These are phyloP conservation scores for Zymoseptoria ardabiliae DNA, from an alignment of 2,329 filamentous ascomycete species.

Conservation along the genomic window DNA sequence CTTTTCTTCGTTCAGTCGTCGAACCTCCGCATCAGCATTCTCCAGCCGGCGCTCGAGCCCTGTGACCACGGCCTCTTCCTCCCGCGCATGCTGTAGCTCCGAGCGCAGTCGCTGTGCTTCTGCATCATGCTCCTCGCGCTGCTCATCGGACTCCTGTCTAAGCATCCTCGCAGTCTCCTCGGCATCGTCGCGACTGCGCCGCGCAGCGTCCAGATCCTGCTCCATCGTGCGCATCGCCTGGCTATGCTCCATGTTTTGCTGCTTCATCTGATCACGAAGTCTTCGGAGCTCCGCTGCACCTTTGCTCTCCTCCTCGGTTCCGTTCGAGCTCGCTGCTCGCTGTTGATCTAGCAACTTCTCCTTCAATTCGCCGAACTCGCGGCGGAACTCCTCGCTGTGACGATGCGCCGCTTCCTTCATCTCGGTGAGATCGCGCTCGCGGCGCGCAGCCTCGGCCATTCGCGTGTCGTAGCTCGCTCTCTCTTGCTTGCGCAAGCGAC, in stretches of 20 bases:
- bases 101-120: slow-evolving; percentile 17
- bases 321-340: slow-evolving; percentile 5
- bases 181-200: slow-evolving; percentile 15
- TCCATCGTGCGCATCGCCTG: slow-evolving; percentile 13
- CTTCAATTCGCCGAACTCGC: slow-evolving; percentile 18
- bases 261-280: slow-evolving; percentile 15
- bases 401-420: slow-evolving; percentile 20
- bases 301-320: slow-evolving; percentile 5
- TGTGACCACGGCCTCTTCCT: slow-evolving; percentile 12
- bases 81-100: slow-evolving; percentile 15
- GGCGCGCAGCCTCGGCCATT: slow-evolving; percentile 14
- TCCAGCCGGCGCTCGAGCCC: slow-evolving; percentile 18
- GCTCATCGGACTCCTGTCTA: slow-evolving; percentile 20
- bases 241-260: slow-evolving; percentile 9
- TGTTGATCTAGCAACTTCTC: slow-evolving; percentile 12
- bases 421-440: slow-evolving; percentile 18
- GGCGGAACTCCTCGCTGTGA: slow-evolving; percentile 18
- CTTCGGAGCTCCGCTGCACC: slow-evolving; percentile 16
- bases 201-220: slow-evolving; percentile 18
- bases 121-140: slow-evolving; percentile 14
- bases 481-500: slow-evolving; percentile 16
- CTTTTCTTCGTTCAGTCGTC: slow-evolving; percentile 10
- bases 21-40: slow-evolving; percentile 16
- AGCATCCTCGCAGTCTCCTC: slow-evolving; percentile 15
- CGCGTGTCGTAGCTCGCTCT: slow-evolving; percentile 13